These are phyloP conservation scores for Termitomyces sp. DNA, from an alignment of 768 basidiomycete species.

Conservation along the genomic window DNA sequence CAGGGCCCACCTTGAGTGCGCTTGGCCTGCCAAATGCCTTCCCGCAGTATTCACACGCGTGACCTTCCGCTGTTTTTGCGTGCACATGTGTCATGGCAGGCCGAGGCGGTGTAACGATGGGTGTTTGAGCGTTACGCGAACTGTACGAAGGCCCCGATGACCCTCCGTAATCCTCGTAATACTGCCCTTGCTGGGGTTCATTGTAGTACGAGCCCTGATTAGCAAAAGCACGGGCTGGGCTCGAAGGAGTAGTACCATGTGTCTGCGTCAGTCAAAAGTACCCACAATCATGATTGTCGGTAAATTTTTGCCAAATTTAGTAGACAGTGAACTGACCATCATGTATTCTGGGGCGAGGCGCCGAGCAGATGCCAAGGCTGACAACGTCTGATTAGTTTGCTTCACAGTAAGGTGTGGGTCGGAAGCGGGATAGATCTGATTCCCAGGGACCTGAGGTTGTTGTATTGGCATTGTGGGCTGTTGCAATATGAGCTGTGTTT, in stretches of 20 bases:
- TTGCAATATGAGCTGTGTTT: neutral
- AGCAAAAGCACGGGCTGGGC: neutral
- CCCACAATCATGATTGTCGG: neutral
- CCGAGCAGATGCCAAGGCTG: conserved; percentile 16
- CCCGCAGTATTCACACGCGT: conserved; percentile 18
- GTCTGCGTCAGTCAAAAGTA: conserved; percentile 3
- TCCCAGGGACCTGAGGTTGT: neutral
- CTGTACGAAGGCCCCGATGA: conserved; percentile 1
- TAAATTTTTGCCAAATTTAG: neutral
- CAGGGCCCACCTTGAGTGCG: conserved; percentile 17
- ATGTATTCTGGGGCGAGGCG: conserved; percentile 14
- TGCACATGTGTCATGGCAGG: conserved; percentile 1
- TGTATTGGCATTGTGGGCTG: conserved; percentile 3
- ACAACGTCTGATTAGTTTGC: conserved; percentile 19
- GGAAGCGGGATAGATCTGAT: conserved; percentile 7
- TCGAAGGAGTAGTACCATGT: conserved; percentile 1
- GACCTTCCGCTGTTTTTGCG: conserved; percentile 13
- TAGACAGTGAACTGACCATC: conserved; percentile 4
- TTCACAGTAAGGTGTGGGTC: conserved; percentile 16
- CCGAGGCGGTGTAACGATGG: neutral
- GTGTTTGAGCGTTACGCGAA: conserved; percentile 5
- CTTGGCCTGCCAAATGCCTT: conserved; percentile 20
- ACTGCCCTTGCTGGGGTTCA: neutral
- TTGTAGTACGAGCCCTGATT: neutral
- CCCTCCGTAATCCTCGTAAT: conserved; percentile 3